A percentile compares a stretch with the other conserved stretches of the same genome.
Evolutionary conservation across 148 eudicot genomes (phyloP).

Genomic region (Suaeda aralocaspica): DNA sequence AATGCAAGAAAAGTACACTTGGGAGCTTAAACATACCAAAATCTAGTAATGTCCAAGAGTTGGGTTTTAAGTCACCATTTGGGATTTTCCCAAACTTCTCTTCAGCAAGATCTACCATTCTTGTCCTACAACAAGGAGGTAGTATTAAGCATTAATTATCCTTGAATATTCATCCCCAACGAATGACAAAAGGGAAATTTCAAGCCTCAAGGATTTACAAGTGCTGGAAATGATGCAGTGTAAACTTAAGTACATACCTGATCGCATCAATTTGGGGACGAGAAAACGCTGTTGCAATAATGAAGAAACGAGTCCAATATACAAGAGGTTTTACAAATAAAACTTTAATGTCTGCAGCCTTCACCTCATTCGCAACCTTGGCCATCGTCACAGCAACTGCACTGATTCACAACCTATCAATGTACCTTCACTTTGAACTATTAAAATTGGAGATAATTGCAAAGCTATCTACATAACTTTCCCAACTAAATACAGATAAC

Average conservation of each 20-base stretch:
- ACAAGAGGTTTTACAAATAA: slow-evolving; percentile 97
- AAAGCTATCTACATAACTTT: too few relatives aligned
- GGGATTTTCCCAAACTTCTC: slow-evolving; percentile 61
- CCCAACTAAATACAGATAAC: too few relatives aligned
- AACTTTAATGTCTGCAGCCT: slow-evolving; percentile 83
- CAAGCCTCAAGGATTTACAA: not conserved
- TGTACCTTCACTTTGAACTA: slow-evolving; percentile 1
- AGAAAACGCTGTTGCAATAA: slow-evolving; percentile 92
- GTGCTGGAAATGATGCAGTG: not conserved
- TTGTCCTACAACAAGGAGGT: slow-evolving; percentile 40
- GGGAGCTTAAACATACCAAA: slow-evolving; percentile 53
- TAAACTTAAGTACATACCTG: slow-evolving; percentile 38
- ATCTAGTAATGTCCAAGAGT: slow-evolving; percentile 94
- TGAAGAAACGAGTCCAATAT: slow-evolving; percentile 95
- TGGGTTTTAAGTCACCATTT: slow-evolving; percentile 79
- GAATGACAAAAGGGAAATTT: not conserved
- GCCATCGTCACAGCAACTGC: slow-evolving; percentile 95
- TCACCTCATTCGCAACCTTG: slow-evolving; percentile 87
- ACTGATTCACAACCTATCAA: slow-evolving; percentile 25
- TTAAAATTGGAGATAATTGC: too few relatives aligned
- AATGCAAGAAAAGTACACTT: not conserved
- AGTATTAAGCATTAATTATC: slow-evolving; percentile 1
- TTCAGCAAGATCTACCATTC: slow-evolving; percentile 81
- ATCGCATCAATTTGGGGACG: slow-evolving; percentile 90
- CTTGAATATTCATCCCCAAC: not conserved